Percentiles rank a stretch among this genome's conserved stretches.
These are phyloP conservation scores for Mycena galericulata DNA, from an alignment of 768 basidiomycete species.

Conservation along the genomic window DNA sequence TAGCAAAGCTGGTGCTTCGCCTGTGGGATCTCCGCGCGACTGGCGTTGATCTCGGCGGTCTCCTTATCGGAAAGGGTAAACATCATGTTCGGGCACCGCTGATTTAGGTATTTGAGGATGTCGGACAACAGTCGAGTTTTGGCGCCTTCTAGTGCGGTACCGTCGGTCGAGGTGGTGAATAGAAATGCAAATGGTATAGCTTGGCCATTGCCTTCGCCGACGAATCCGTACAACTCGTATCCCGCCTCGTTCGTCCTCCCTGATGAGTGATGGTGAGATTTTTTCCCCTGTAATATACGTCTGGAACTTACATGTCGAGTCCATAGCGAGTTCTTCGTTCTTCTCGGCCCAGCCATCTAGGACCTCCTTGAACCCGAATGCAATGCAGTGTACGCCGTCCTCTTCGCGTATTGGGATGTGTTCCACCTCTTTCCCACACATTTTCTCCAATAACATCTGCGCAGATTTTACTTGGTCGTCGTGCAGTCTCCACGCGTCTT, in stretches of 20 bases:
- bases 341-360: neutral
- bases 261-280: neutral
- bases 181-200: slow-evolving; percentile 34
- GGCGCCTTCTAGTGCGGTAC: neutral
- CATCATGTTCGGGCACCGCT: too few relatives aligned
- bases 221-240: slow-evolving; percentile 29
- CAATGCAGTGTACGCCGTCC: neutral
- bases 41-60: too few relatives aligned
- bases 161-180: slow-evolving; percentile 37
- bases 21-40: too few relatives aligned
- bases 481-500: neutral
- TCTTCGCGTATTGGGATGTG: neutral
- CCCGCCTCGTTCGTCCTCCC: neutral
- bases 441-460: neutral
- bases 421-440: neutral
- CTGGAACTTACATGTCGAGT: neutral
- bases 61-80: too few relatives aligned
- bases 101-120: neutral
- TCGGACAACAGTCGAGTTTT: neutral
- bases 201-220: slow-evolving; percentile 40
- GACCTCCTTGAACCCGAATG: neutral
- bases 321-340: slow-evolving; percentile 1
- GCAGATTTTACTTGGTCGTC: neutral
- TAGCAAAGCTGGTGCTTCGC: too few relatives aligned
- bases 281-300: neutral